phyloP scores from a whole-genome alignment of 2,329 filamentous ascomycete species.

The Arthroderma sp. region DNA sequence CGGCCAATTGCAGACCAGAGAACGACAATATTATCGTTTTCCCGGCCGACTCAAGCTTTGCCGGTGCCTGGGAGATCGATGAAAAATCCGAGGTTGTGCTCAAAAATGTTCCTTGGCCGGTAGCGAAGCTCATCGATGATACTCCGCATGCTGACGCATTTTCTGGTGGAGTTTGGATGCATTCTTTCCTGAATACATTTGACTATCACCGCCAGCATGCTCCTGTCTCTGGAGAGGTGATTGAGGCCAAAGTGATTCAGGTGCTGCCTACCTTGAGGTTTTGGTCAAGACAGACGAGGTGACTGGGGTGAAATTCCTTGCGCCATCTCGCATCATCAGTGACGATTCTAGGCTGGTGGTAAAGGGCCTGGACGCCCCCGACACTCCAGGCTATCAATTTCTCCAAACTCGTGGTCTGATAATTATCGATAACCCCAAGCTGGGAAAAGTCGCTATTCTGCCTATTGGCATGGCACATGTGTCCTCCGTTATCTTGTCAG shows the following conservation, averaged over 20 bases:
- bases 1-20: conserved; percentile 19
- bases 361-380: conserved; percentile 17
- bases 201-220: conserved; percentile 34
- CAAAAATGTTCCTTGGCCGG: conserved; percentile 28
- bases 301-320: not conserved
- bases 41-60: conserved; percentile 28
- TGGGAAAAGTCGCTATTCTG: conserved; percentile 30
- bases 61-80: conserved; percentile 14
- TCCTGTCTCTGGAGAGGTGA: conserved; percentile 26
- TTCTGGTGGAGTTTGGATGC: conserved; percentile 29
- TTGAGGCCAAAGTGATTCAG: conserved; percentile 27
- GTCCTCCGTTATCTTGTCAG: conserved; percentile 25
- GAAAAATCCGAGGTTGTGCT: conserved; percentile 19
- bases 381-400: conserved; percentile 30
- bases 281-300: not conserved
- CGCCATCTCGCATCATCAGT: not conserved
- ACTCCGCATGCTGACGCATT: conserved; percentile 21
- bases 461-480: conserved; percentile 36
- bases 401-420: conserved; percentile 27
- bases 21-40: conserved; percentile 21
- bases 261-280: conserved; percentile 27
- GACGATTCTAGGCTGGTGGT: not conserved
- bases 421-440: conserved; percentile 23
- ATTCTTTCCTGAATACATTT: conserved; percentile 27
- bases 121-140: conserved; percentile 21